Evolutionary conservation across 1,284 basidiomycete genomes (phyloP), one percentile per base, ranked within the genome.

Genomic region (Schizophyllum amplum): DNA sequence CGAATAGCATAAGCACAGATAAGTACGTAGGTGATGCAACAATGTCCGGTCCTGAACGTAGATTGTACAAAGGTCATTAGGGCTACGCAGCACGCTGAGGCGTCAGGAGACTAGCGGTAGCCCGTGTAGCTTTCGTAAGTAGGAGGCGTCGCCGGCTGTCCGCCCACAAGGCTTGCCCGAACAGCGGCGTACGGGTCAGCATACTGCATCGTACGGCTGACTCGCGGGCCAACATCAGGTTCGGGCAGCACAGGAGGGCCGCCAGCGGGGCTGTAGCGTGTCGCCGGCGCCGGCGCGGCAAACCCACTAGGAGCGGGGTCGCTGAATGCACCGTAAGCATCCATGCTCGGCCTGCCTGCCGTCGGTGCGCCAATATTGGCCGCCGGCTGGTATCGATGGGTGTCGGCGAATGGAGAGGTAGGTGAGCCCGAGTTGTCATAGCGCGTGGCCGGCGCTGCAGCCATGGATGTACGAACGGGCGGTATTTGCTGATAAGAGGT

Each of bases 151-250:
- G 47, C 60, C 26, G 65, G 65, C 24, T 68, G 62, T 15, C 63
- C 21, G 65, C 60, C 59, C 15, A 50, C 48, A 11, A 50, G 20
- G 24, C 48, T 50, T 20, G 83, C 83, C 21, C 86, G 77, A 23
- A 90, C 86, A 13, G 84, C 86, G 13, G 87, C 86, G 64, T 90
- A 90, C 9, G 87, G 87, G 66, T 91, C 87, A 21, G 88, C 86
- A 66, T 89, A 91, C 71, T 92, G 85, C 91, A 94, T 93, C 55
- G 92, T 94, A 65, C 91, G 75, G 69, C 90, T 93, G 33, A 91
- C 73, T 21, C 79, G 74, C 23, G 83, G 80, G 1, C 70, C 70
- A 63, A 67, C 70, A 61, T 68, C 79, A 61, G 65, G 69, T 53
- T 70, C 70, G 49, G 71, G 73, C 6, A 72, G 66, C 20, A 62